These are phyloP conservation scores for Cytospora chrysosperma DNA, from an alignment of 2,329 filamentous ascomycete genomes.

Conservation along the genomic window DNA sequence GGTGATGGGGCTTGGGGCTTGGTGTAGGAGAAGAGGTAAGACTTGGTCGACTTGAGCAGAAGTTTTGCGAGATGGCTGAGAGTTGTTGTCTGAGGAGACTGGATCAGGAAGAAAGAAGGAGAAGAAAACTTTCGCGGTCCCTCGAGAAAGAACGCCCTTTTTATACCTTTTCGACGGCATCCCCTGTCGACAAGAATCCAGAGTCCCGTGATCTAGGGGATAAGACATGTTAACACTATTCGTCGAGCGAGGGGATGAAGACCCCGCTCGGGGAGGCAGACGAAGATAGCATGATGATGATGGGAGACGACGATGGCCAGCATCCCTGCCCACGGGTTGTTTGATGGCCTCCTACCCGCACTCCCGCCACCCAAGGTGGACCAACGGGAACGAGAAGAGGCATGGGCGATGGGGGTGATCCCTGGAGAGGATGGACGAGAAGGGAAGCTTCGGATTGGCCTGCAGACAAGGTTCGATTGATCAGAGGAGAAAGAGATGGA, in stretches of 20 bases:
- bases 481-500: constrained; percentile 31
- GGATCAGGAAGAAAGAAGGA: constrained; percentile 48
- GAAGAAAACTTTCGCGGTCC: constrained; percentile 47
- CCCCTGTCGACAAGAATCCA: constrained; percentile 36
- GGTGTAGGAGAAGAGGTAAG: constrained; percentile 27
- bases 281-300: constrained; percentile 33
- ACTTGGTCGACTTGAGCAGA: constrained; percentile 22
- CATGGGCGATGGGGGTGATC: constrained; percentile 35
- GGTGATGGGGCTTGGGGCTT: constrained; percentile 24
- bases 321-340: constrained; percentile 26
- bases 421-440: constrained; percentile 30
- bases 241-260: constrained; percentile 34
- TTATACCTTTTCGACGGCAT: constrained; percentile 59
- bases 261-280: constrained; percentile 42
- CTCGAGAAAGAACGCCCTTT: constrained; percentile 53
- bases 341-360: constrained; percentile 26
- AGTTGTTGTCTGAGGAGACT: constrained; percentile 29
- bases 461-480: constrained; percentile 35
- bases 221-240: constrained; percentile 46
- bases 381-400: constrained; percentile 30
- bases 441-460: constrained; percentile 31
- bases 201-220: constrained; percentile 38
- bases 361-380: constrained; percentile 27
- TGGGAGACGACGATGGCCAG: constrained; percentile 29
- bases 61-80: constrained; percentile 25